Evolutionary conservation across 495 filamentous ascomycete species (phyloP), one percentile per base, ranked within the genome.

Genomic region (Tuber melanosporum): DNA sequence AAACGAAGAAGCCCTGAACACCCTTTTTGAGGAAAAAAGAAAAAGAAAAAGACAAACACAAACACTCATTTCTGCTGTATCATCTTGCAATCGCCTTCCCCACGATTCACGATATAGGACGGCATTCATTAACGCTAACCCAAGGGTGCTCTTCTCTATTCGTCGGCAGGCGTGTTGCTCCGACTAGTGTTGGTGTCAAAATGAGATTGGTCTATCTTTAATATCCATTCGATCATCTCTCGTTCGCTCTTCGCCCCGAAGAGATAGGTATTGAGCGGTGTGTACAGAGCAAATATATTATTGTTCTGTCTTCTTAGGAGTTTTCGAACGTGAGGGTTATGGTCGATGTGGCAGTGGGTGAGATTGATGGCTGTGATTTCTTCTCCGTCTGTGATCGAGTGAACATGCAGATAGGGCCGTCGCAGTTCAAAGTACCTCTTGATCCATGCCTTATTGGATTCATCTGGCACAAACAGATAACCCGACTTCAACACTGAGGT

Each of bases 141-240:
- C 57, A 4, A 66, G 32, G 57, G 57, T 19, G 32, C 57, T 66
- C 57, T 66, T 26, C 57, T 32, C 57, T 66, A 26, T 36, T 66
- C 57, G 57, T 81, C 78, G 52, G 80, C 78, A 72, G 79, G 79
- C 39, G 82, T 75, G 83, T 74, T 57, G 81, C 83, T 80, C 83
- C 86, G 73, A 82, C 82, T 75, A 80, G 81, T 74, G 86, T 83
- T 66, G 85, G 85, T 73, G 26, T 66, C 57, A 84, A 86, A 81
- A 86, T 85, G 83, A 74, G 81, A 82, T 82, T 90, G 89, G 79
- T 91, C 89, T 76, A 97, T 91, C 82, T 90, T 91, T 80, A 93
- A 86, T 80, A 98, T 95, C 95, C 95, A 99, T 82, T 98, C 94
- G 41, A 93, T 90, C 86, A 96, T 97, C 82, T 97, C 93, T 20